Base-by-base conservation (phyloP, 2,329 filamentous ascomycete genomes). In the Fusarium siculi region DNA sequence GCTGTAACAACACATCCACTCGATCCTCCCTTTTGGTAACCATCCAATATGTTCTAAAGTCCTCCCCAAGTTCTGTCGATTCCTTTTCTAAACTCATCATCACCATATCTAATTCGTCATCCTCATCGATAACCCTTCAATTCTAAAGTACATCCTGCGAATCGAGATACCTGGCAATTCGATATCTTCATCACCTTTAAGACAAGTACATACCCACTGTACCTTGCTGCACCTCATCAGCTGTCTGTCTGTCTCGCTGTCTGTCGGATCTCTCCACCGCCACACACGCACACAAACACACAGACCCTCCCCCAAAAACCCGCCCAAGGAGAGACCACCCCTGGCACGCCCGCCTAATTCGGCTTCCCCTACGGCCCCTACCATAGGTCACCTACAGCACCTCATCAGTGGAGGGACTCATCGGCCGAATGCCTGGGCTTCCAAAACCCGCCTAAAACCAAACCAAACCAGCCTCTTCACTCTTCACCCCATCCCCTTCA, bases 391-490 rank as follows among this genome's bases (percentile, higher is more conserved):
- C 42, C 40, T 57, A 50, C 55, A 57, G 55, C 30, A 49, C 40
- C 32, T 34, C 54, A 23, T 66, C 36, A 40, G 42, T 52, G 50
- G 59, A 47, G 49, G 37, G 49, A 44, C 54, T 46, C 68, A 61
- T 54, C 70, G 58, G 65, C 65, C 65, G 58, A 73, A 73, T 69
- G 64, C 61, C 62, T 71, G 70, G 70, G 54, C 68, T 73, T 73
- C 44, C 61, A 67, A 73, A 74, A 74, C 71, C 71, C 71, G 71
- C 71, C 71, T 74, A 74, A 74, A 73, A 72, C 71, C 67, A 74
- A 73, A 72, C 67, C 63, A 74, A 68, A 72, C 71, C 71, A 74
- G 71, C 71, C 71, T 72, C 71, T 74, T 73, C 59, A 60, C 65
- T 74, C 71, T 73, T 74, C 63, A 63, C 65, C 49, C 49, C 30